Base-by-base conservation (phyloP, 139 green algal genomes). In the Chlamydomonas eustigma region DNA sequence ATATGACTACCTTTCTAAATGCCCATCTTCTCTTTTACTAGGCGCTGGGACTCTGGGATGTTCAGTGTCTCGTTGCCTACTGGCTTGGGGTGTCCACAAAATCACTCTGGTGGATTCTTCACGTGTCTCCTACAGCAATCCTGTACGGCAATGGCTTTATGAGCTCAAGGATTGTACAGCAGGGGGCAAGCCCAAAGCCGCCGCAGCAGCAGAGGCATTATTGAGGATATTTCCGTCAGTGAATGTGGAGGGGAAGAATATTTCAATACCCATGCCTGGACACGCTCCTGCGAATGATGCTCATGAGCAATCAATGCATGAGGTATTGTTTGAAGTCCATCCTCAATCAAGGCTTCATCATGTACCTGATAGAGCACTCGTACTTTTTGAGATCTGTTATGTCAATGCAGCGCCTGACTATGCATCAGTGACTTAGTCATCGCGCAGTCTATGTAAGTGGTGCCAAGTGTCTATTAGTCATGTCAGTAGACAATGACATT, bases 241-340 rank as follows among this genome's bases (percentile, higher is more conserved):
- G 0, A 4, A 83, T 12, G 77, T 88, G 0, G 0, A 33, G 5
- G 90, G 90, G 1, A 44, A 92, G 33, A 51, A 76, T 50, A 76
- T 97, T 37, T 65, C 31, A 44, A 92, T 97, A 2, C 93, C 94
- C 32, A 98, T 98, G 94, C 94, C 94, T 0, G 94, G 94, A 4
- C 58, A 98, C 80, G 81, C 87, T 24, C 77, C 92, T 2, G 37
- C 58, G 0, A 71, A 71, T 25, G 22, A 39, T 24, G 75, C 51
- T 34, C 52, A 82, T 24, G 69, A 80, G 65, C 32, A 70, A 39
- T 12, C 34, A 22, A 69, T 78, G 38, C 37, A 78, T 39, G 37
- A 86, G 82, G 84, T 87, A 74, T 3, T n/a, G n/a, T n/a, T n/a
- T n/a, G n/a, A n/a, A n/a, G n/a, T n/a, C n/a, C n/a, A n/a, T n/a